phyloP scores from a whole-genome alignment of 371 early-diverging fungal genomes.

The Mortierella sp. region DNA sequence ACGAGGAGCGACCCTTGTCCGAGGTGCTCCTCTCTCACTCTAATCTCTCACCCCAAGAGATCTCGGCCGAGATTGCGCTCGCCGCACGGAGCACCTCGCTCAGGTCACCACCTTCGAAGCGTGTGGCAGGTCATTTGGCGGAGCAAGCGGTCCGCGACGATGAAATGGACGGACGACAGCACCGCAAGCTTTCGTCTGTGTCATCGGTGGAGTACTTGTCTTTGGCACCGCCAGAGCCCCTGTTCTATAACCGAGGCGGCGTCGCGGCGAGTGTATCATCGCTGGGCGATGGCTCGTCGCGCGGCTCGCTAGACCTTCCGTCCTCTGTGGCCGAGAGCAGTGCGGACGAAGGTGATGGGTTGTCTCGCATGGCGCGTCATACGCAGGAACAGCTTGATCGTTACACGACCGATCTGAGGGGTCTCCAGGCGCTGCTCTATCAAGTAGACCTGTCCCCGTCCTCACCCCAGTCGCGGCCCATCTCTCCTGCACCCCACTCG shows the following conservation, averaged over 20 bases:
- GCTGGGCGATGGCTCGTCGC: conserved; percentile 32
- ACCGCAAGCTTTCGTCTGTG: background rate
- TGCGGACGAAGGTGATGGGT: conserved; percentile 46
- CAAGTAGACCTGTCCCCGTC: conserved; percentile 9
- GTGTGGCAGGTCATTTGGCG: background rate
- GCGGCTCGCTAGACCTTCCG: conserved; percentile 29
- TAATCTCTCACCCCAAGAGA: conserved; percentile 26
- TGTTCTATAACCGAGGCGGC: conserved; percentile 36
- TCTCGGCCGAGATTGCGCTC: conserved; percentile 19
- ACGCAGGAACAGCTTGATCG: conserved; percentile 31
- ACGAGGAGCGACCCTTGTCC: conserved; percentile 21
- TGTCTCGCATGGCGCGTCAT: conserved; percentile 23
- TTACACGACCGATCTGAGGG: conserved; percentile 37
- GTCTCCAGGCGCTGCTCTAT: conserved; percentile 32
- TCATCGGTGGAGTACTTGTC: background rate
- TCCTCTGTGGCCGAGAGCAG: conserved; percentile 35
- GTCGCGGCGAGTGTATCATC: conserved; percentile 26
- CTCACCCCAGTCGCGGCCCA: background rate
- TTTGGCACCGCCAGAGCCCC: conserved; percentile 32
- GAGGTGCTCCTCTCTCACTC: conserved; percentile 41
- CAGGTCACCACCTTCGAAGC: conserved; percentile 1
- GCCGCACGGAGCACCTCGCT: conserved; percentile 29
- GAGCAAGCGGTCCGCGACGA: background rate
- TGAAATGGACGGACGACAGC: background rate
- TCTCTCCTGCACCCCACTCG: conserved; percentile 26